Conservation (phyloP, 805 yeast species). For the Saturnispora zaruensis region DNA sequence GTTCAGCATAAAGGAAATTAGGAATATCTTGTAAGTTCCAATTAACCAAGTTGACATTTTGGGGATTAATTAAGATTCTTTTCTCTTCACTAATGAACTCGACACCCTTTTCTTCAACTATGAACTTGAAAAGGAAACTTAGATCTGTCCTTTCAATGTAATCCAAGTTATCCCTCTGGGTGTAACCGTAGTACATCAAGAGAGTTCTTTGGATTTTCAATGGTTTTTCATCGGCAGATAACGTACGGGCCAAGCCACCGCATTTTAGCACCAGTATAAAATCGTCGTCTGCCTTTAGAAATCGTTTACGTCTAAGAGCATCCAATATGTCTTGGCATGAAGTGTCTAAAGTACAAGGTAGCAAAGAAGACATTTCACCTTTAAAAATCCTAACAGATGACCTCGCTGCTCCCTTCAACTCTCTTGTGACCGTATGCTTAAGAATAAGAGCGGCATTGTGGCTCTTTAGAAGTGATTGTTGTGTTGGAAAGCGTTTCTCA, state of each 20-base stretch:
- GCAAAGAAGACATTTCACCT: slow-evolving; percentile 71
- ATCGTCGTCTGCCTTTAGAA: slow-evolving; percentile 59
- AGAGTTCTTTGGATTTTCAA: slow-evolving; percentile 68
- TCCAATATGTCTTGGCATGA: slow-evolving; percentile 68
- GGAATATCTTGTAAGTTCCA: slow-evolving; percentile 80
- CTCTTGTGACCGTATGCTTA: slow-evolving; percentile 11
- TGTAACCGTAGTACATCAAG: slow-evolving; percentile 67
- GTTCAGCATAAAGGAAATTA: slow-evolving; percentile 70
- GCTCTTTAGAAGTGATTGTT: not conserved
- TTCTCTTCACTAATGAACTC: slow-evolving; percentile 27
- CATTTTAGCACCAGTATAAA: slow-evolving; percentile 67
- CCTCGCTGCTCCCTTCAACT: slow-evolving; percentile 25
- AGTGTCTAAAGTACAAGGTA: slow-evolving; percentile 71
- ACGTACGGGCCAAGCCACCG: slow-evolving; percentile 66
- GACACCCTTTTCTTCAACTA: slow-evolving; percentile 62
- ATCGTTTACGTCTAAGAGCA: slow-evolving; percentile 68
- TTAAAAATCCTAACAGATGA: slow-evolving; percentile 61
- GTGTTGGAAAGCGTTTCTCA: not conserved
- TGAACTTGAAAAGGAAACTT: slow-evolving; percentile 73
- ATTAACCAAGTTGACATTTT: slow-evolving; percentile 63
- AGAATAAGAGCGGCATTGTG: not conserved
- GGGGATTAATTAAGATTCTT: slow-evolving; percentile 46
- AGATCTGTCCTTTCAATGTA: slow-evolving; percentile 79
- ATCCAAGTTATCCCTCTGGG: slow-evolving; percentile 64
- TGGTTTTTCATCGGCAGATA: slow-evolving; percentile 68